A percentile compares a stretch with the other conserved stretches of the same genome.
phyloP scores from a whole-genome alignment of 2,329 filamentous ascomycete species.

The Coleophoma cylindrospora region DNA sequence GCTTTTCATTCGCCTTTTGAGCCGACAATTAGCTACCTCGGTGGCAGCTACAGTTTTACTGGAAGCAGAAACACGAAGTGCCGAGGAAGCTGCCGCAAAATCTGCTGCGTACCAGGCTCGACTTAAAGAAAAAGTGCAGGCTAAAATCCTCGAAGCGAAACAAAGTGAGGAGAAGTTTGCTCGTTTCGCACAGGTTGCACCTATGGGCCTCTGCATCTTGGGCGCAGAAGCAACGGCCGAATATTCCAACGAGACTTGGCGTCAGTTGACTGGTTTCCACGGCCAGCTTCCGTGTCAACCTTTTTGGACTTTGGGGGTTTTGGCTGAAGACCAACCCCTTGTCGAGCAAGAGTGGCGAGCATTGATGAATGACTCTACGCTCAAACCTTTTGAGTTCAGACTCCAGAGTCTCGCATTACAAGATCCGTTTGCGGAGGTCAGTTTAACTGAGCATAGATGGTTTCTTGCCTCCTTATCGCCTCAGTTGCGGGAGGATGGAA shows the following conservation, averaged over 20 bases:
- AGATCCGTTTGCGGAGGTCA: conserved; percentile 43
- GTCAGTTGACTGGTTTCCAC: conserved; percentile 40
- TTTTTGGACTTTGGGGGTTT: conserved; percentile 11
- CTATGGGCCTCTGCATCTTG: conserved; percentile 66
- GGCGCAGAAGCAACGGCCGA: conserved; percentile 40
- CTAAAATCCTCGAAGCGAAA: conserved; percentile 42
- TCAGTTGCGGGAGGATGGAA: conserved; percentile 10
- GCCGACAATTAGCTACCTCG: conserved; percentile 57
- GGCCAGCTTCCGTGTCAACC: conserved; percentile 31
- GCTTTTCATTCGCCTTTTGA: conserved; percentile 54
- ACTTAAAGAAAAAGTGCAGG: conserved; percentile 59
- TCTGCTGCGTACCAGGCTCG: conserved; percentile 64
- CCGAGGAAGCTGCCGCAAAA: conserved; percentile 49
- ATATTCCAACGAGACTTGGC: conserved; percentile 46
- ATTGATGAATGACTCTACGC: conserved; percentile 9
- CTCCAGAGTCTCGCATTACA: conserved; percentile 38
- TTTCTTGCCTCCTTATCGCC: conserved; percentile 17
- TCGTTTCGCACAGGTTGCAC: conserved; percentile 65
- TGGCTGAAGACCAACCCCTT: conserved; percentile 9
- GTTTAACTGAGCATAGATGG: conserved; percentile 29
- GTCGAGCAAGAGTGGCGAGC: conserved; percentile 16
- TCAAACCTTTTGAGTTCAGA: conserved; percentile 16
- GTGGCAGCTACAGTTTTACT: conserved; percentile 66
- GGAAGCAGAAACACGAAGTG: conserved; percentile 65
- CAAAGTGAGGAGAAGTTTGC: conserved; percentile 41